Evolutionary conservation across 73 alveolate species (phyloP), one percentile per base, ranked within the genome.

Genomic region (Breviolum minutum): DNA sequence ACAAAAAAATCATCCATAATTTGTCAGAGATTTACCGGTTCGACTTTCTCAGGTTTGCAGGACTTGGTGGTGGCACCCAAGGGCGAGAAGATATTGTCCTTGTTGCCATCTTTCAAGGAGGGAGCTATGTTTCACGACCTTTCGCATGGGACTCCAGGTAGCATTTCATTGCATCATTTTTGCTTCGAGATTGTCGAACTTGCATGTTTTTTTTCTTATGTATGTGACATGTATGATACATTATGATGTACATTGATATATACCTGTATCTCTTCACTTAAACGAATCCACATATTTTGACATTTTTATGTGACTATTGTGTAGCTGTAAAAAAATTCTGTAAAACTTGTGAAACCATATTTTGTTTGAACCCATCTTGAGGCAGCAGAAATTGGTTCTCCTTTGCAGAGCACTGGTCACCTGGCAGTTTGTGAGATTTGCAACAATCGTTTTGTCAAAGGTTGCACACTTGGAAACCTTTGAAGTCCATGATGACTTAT

Each of bases 371-470:
- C 54, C 54, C 63, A 40, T 17, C 16, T 16, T 63, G 48, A 92
- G 98, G 98, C 98, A 92, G 66, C 98, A 92, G 85, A 92, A 92
- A 79, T 68, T 92, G 98, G 98, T 92, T 63, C 73, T 92, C 63
- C 90, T 92, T 4, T 92, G 98, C 69, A 64, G 98, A 27, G 98
- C 98, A 20, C 71, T 92, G 98, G 98, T 30, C 27, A 17, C 95
- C 20, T 26, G 85, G 95, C 84, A 30, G 89, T 40, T 40, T 40
- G 5, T 40, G 54, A 68, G 2, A 68, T 17, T 68, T 17, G 77
- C 8, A 68, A 13, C 74, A 66, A 66, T 13, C 11, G 74, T 17
- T 66, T 11, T 66, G 74, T 17, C 17, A 11, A 22, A 68, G 17
- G 77, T 68, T 14, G 77, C 54, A 40, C 54, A 2, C 54, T 3